Percentiles rank a stretch among this genome's conserved stretches.
phyloP scores from a whole-genome alignment of 106 monocot species.

The Gastrodia elata region DNA sequence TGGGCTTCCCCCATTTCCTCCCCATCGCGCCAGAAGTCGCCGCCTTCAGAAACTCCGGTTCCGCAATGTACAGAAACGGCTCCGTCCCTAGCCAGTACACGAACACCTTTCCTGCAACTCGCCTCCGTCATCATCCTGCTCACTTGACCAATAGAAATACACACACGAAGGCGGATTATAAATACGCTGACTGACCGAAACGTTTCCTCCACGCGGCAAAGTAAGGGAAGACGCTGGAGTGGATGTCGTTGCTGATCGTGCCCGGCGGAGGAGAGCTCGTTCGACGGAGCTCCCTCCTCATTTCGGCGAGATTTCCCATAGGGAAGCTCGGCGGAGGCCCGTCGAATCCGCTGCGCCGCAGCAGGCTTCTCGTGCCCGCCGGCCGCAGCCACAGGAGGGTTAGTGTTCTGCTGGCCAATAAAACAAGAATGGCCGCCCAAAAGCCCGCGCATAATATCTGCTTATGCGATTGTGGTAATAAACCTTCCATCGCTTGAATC shows the following conservation, averaged over 20 bases:
- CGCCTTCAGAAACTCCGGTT: constrained; percentile 40
- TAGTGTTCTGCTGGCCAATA: constrained; percentile 7
- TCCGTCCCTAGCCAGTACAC: constrained; percentile 83
- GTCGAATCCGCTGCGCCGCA: constrained; percentile 34
- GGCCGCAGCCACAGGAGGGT: constrained; percentile 31
- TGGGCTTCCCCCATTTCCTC: constrained; percentile 53
- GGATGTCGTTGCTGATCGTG: constrained; percentile 40
- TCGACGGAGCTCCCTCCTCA: constrained; percentile 10
- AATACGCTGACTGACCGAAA: constrained; percentile 30
- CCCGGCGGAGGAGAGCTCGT: not conserved
- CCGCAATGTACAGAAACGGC: constrained; percentile 55
- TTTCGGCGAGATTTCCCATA: constrained; percentile 49
- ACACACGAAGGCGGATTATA: no score
- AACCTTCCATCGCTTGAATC: constrained; percentile 10
- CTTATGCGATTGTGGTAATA: constrained; percentile 8
- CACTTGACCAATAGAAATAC: not conserved
- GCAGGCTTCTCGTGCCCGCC: not conserved
- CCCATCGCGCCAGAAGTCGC: constrained; percentile 17
- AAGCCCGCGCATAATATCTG: not conserved
- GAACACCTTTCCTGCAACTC: constrained; percentile 56
- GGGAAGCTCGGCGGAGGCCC: constrained; percentile 72
- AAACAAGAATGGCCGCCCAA: not conserved
- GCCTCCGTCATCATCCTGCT: not conserved
- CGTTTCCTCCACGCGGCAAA: constrained; percentile 61
- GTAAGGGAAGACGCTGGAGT: constrained; percentile 52